Evolutionary conservation across 2,329 filamentous ascomycete species (phyloP), one percentile per base, ranked within the genome.

Genomic region (Zymoseptoria passerinii): DNA sequence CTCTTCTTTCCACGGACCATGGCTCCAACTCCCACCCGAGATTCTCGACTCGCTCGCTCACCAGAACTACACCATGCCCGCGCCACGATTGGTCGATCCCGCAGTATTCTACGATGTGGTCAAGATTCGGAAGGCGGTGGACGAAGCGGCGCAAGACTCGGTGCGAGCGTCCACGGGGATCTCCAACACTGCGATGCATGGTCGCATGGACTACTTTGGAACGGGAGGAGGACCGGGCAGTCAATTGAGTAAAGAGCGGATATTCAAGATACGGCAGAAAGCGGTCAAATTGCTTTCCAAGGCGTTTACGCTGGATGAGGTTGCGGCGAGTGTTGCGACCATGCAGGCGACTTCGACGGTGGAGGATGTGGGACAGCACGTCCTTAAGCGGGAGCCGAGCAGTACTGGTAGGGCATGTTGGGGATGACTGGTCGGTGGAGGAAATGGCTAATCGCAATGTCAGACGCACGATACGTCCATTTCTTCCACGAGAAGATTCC

Each of bases 401-500:
- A 85, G 91, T 68, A 74, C 64, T 23, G 23, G 23, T 23, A 29
- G 64, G 63, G 35, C 35, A 52, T 6, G 48, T 9, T 50, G 20
- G 16, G 6, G 48, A 55, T 54, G 35, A 23, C 13, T 35, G 16
- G 23, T 8, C 54, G 23, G 29, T 50, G 8, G 50, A 58, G 57
- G 54, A 61, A 50, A 23, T n/a, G 23, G 51, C 13, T 56, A 28
- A 48, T 28, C 57, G 23, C 23, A 23, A 23, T 23, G 23, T 23
- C 4, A 50, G 88, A 94, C 68, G 90, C 89, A 28, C 88, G 87
- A 72, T 94, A 94, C 70, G 90, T 94, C n/a, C 88, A 94, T 70
- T 94, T 92, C 75, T 95, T 95, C 72, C 89, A 92, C 74, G 89
- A 95, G 74, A 94, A 92, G 80, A 92, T 94, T 27, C 87, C 89